These are phyloP conservation scores for Globisporangium solare DNA, from an alignment of 352 stramenopile species.

Conservation along the genomic window DNA sequence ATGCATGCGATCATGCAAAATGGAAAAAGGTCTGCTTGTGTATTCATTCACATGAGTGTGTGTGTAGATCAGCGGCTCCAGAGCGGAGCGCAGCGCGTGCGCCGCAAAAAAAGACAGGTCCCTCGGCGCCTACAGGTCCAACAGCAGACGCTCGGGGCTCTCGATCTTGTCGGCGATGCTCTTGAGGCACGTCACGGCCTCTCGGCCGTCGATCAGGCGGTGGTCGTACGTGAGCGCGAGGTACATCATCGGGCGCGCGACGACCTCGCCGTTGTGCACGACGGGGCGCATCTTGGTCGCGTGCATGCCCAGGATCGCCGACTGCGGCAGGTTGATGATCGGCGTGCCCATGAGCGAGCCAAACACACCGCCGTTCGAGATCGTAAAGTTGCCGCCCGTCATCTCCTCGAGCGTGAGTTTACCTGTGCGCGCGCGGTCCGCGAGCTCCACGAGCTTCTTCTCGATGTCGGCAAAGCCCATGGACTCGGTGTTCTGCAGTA, in stretches of 20 bases:
- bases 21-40: no score
- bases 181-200: conserved; percentile 98
- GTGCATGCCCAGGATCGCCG: conserved; percentile 99
- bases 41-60: no score
- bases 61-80: no score
- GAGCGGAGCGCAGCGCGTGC: no score
- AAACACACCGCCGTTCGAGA: conserved; percentile 98
- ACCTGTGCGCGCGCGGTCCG: conserved; percentile 54
- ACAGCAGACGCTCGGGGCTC: conserved; percentile 94
- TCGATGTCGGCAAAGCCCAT: conserved; percentile 98
- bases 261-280: conserved; percentile 92
- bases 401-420: conserved; percentile 89
- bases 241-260: conserved; percentile 99
- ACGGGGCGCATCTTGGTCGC: conserved; percentile 97
- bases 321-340: conserved; percentile 99
- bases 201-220: conserved; percentile 96
- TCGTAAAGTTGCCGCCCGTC: conserved; percentile 97
- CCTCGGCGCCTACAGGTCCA: conserved; percentile 94
- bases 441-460: conserved; percentile 93
- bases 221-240: conserved; percentile 99
- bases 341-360: conserved; percentile 98
- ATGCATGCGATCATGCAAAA: no score
- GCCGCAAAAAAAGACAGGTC: no score
- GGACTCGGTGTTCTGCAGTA: conserved; percentile 96
- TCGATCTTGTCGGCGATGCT: conserved; percentile 97